Base-by-base conservation (phyloP, 768 basidiomycete genomes). In the Psilocybe tampanensis region DNA sequence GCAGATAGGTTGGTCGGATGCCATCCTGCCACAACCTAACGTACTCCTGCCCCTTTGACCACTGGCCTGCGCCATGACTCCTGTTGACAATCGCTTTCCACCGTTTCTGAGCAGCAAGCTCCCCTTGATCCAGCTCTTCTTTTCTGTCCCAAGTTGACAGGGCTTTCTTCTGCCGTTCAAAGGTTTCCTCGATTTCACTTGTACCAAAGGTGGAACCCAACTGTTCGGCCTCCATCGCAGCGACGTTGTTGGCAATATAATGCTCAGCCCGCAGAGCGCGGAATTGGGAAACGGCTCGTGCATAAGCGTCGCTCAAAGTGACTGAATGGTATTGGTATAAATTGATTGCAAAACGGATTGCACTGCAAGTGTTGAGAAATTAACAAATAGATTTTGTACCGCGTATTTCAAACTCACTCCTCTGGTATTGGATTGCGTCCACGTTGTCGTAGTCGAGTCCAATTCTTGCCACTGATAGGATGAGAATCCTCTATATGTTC, bases 191-290 rank as follows among this genome's bases (percentile, higher is more conserved):
- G 32, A 88, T 80, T 74, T 86, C 86, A 15, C 82, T 82, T 11
- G 77, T 76, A 2, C 70, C 75, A 65, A 91, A 92, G 33, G 74
- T 67, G 15, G 84, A 85, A 39, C 95, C 95, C 66, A 89, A 81
- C 8, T 83, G 72, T 63, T 89, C 80, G 13, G 95, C 94, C 73
- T 98, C 94, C 65, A 86, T 75, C 17, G 80, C 82, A 18, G 96
- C 95, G 51, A 92, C 84, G 2, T 80, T 76, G 36, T 85, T 86
- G 2, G 92, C 82, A 47, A 94, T 80, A 64, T 94, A 84, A 64
- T 90, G 88, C 71, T 92, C 89, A 33, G 94, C 87, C 36, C 95
- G 88, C 39, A 99, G 80, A 15, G 92, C 78, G 44, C 92, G 90
- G 74, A 95, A 99, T 71, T 98, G 93, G 5, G 86, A 80, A 9